Evolutionary conservation across 2,329 filamentous ascomycete species (phyloP).

Genomic region (Fusarium sp.): DNA sequence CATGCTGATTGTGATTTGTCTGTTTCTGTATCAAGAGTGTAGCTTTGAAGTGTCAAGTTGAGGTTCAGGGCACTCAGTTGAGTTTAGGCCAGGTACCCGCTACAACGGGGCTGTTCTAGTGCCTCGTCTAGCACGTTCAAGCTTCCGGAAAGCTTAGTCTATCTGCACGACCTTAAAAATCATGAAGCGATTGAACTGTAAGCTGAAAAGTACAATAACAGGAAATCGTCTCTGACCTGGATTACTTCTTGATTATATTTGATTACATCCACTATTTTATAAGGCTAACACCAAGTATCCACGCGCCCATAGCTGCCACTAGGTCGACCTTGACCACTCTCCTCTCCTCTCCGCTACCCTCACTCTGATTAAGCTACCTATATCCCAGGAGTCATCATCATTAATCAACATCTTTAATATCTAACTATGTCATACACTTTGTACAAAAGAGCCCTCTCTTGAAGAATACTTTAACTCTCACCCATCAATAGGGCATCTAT

Average conservation of each 20-base stretch:
- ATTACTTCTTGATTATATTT: neutral
- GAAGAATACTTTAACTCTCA: slow-evolving; percentile 42
- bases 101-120: slow-evolving; percentile 13
- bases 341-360: neutral
- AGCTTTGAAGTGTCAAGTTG: slow-evolving; percentile 3
- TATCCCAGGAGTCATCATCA: slow-evolving; percentile 39
- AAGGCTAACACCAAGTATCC: neutral
- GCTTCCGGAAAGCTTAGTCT: slow-evolving; percentile 11
- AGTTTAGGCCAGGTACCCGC: slow-evolving; percentile 27
- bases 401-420: slow-evolving; percentile 38
- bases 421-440: slow-evolving; percentile 38
- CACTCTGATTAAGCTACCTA: neutral
- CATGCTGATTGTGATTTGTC: slow-evolving; percentile 37
- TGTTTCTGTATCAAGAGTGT: neutral
- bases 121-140: slow-evolving; percentile 4
- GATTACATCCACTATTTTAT: neutral
- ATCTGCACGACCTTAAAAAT: neutral
- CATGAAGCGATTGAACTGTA: neutral
- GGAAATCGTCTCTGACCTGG: neutral
- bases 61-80: neutral
- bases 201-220: neutral
- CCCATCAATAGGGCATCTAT: slow-evolving; percentile 68
- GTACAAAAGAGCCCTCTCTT: slow-evolving; percentile 33
- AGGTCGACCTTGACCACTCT: neutral
- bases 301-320: neutral